Evolutionary conservation across 2,329 filamentous ascomycete species (phyloP), one percentile per base, ranked within the genome.

Genomic region (Alternaria dauci): DNA sequence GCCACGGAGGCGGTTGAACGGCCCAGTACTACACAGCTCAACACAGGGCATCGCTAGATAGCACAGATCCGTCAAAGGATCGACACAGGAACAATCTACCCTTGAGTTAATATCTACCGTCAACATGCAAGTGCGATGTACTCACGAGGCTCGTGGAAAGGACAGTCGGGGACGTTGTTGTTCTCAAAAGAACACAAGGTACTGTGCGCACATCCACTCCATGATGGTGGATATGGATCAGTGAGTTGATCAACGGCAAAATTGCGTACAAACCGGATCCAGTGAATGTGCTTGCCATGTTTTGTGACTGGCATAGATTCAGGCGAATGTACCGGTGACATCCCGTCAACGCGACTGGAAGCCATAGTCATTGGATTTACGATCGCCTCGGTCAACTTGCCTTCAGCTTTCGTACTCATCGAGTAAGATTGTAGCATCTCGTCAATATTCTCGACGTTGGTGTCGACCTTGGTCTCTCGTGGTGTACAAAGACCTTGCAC

Each of bases 111-210:
- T 38, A 25, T 8, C 23, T 16, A 8, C 14, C 39, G 8, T 12
- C 14, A 16, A 16, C n/a, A 26, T 18, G 8, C 8, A 20, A 20
- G 4, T 9, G 11, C 11, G 12, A 14, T 51, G 11, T 7, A 63
- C 67, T 53, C 61, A 71, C 66, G 61, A 12, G 68, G 60, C 25
- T 63, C 44, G 39, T 74, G 69, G 30, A 66, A 69, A 8, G 69
- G 73, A 48, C 72, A 75, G 36, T 74, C 69, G 0, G 26, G 34
- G 4, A 66, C 50, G n/a, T 28, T 46, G 5, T 62, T 61, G 12
- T 38, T 48, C 36, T 70, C 62, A 38, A 67, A 73, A 1, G 34
- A 23, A 44, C 71, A 73, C 11, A 55, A 55, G 16, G 46, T 60
- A 2, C 28, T 58, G n/a, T 63, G 61, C 26, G 58, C 36, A 18